Evolutionary conservation across 495 filamentous ascomycete genomes (phyloP).

Genomic region (Penicillium soppii): DNA sequence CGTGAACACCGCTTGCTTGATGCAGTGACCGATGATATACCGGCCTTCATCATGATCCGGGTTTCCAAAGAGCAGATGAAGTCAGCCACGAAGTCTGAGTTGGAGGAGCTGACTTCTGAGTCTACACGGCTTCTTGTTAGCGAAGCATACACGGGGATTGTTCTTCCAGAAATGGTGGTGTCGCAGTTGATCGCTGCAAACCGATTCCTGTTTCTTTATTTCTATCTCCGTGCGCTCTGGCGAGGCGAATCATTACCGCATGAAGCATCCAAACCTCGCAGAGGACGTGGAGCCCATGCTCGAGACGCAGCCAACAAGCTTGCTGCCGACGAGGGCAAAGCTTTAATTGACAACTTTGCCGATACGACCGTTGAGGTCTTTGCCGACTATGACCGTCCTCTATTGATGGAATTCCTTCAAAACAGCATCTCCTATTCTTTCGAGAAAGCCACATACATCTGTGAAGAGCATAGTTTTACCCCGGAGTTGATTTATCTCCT

Average conservation of each 20-base stretch:
- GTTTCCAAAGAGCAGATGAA: slow-evolving; percentile 71
- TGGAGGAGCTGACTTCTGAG: slow-evolving; percentile 76
- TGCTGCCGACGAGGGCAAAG: slow-evolving; percentile 60
- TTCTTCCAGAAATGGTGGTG: slow-evolving; percentile 75
- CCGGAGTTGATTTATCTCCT: slow-evolving; percentile 91
- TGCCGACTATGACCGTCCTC: slow-evolving; percentile 71
- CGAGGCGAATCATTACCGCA: slow-evolving; percentile 57
- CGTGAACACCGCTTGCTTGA: slow-evolving; percentile 81
- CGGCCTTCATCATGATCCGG: slow-evolving; percentile 81
- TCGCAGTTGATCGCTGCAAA: slow-evolving; percentile 61
- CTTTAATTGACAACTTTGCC: slow-evolving; percentile 80
- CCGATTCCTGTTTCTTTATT: slow-evolving; percentile 74
- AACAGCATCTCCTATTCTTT: slow-evolving; percentile 80
- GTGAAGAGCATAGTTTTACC: slow-evolving; percentile 74
- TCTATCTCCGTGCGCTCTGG: slow-evolving; percentile 89
- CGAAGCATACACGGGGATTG: slow-evolving; percentile 84
- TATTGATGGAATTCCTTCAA: slow-evolving; percentile 86
- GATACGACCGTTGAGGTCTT: slow-evolving; percentile 85
- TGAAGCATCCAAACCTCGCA: slow-evolving; percentile 34
- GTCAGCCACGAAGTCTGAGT: slow-evolving; percentile 63
- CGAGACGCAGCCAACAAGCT: slow-evolving; percentile 45
- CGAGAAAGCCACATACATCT: slow-evolving; percentile 71
- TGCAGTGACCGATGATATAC: slow-evolving; percentile 82
- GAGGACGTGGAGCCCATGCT: slow-evolving; percentile 38
- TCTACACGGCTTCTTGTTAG: slow-evolving; percentile 84